Percentiles rank a stretch among this genome's conserved stretches.
Evolutionary conservation across 1,139 yeast genomes (phyloP).

Genomic region (Keqinozyma sinolaborantium): DNA sequence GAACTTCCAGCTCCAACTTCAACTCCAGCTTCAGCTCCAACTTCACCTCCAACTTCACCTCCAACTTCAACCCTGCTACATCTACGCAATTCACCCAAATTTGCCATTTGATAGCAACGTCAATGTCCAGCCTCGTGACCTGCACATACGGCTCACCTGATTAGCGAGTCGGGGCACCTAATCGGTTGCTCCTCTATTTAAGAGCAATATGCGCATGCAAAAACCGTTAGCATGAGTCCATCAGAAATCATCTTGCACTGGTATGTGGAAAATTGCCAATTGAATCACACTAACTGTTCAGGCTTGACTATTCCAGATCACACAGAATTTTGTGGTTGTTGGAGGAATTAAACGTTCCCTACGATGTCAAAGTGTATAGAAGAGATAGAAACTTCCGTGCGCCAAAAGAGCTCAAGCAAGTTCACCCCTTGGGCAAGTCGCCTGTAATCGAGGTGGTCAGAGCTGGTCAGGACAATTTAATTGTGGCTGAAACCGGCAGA

Average conservation of each 20-base stretch:
- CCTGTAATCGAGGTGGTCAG: conserved; percentile 35
- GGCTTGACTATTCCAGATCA: conserved; percentile 35
- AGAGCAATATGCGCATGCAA: no score
- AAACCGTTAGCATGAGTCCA: not conserved
- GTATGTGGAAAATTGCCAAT: conserved; percentile 3
- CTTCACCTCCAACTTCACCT: no score
- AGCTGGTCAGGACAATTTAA: conserved; percentile 14
- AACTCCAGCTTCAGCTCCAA: no score
- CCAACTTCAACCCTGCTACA: no score
- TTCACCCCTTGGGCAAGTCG: conserved; percentile 41
- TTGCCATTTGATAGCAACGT: no score
- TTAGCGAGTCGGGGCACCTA: no score
- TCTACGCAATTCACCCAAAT: no score
- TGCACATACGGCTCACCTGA: no score
- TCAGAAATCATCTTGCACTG: conserved; percentile 15
- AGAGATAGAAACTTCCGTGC: conserved; percentile 29
- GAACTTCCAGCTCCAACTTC: no score
- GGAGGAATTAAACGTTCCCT: conserved; percentile 31
- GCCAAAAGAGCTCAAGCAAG: conserved; percentile 28
- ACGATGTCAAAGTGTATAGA: conserved; percentile 29
- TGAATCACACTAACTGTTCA: conserved; percentile 2
- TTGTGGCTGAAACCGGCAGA: conserved; percentile 38
- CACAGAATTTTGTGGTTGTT: conserved; percentile 40
- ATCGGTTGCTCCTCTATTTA: no score
- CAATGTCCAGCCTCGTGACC: no score